Evolutionary conservation across 345 rosid genomes (phyloP).

Genomic region (Linum usitatissimum): DNA sequence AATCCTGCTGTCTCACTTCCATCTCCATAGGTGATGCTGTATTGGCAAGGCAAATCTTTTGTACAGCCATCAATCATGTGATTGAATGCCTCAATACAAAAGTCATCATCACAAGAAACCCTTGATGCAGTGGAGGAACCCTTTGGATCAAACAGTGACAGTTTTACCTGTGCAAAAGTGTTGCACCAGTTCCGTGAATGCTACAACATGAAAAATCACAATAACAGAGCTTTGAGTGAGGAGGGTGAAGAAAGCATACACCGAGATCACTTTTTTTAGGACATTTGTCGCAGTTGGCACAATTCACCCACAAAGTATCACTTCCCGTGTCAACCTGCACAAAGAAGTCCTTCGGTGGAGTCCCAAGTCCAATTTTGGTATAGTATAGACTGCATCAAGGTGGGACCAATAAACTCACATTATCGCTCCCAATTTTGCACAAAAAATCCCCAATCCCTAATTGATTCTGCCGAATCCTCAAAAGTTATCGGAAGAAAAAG

Average conservation of each 20-base stretch:
- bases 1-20: constrained; percentile 66
- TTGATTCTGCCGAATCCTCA: neutral
- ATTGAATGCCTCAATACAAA: constrained; percentile 39
- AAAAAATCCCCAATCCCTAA: neutral
- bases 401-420: constrained; percentile 16
- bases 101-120: constrained; percentile 46
- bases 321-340: constrained; percentile 97
- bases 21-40: constrained; percentile 63
- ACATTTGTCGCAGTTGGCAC: constrained; percentile 53
- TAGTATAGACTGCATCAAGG: constrained; percentile 53
- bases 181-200: neutral
- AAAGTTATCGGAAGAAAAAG: neutral
- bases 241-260: constrained; percentile 31
- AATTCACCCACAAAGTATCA: constrained; percentile 86
- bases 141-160: constrained; percentile 42
- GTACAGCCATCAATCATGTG: constrained; percentile 43
- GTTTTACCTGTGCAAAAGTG: constrained; percentile 32
- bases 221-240: neutral
- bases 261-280: constrained; percentile 63
- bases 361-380: constrained; percentile 56
- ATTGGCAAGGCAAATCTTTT: constrained; percentile 35
- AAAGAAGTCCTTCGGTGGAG: constrained; percentile 57
- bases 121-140: constrained; percentile 32
- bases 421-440: constrained; percentile 13
- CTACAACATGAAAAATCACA: neutral